These are phyloP conservation scores for Yarrowia yakushimensis DNA, from an alignment of 805 yeast genomes.

Conservation along the genomic window DNA sequence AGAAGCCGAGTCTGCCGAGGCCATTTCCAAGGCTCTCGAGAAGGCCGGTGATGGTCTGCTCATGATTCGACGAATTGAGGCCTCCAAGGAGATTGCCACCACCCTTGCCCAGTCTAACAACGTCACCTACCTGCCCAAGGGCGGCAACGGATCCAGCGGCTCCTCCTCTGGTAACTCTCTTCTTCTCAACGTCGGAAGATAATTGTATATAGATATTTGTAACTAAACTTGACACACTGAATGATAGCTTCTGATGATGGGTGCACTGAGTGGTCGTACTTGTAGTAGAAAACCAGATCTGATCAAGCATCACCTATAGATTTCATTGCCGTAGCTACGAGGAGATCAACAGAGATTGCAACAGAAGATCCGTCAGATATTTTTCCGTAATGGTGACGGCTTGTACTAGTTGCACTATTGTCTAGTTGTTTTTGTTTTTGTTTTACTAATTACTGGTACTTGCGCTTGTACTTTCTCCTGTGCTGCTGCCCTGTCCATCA, in stretches of 20 bases:
- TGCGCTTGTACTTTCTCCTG: background rate
- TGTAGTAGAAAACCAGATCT: no score
- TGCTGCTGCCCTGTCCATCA: background rate
- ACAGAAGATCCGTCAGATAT: no score
- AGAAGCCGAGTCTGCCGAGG: slow-evolving; percentile 98
- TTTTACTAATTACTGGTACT: no score
- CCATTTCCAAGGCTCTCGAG: slow-evolving; percentile 83
- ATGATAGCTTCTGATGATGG: background rate
- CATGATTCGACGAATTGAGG: slow-evolving; percentile 91
- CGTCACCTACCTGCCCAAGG: slow-evolving; percentile 80
- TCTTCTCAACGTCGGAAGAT: slow-evolving; percentile 39
- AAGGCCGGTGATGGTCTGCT: slow-evolving; percentile 96
- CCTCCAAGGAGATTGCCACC: slow-evolving; percentile 90
- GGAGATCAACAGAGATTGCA: no score
- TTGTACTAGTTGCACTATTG: no score
- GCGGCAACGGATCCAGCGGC: slow-evolving; percentile 41
- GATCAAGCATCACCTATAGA: no score
- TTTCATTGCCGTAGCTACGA: no score
- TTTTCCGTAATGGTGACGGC: no score
- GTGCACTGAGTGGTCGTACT: no score
- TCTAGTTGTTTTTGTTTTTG: no score
- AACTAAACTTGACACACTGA: slow-evolving; percentile 10
- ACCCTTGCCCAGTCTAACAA: slow-evolving; percentile 81
- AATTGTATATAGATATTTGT: slow-evolving; percentile 25
- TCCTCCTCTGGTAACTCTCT: slow-evolving; percentile 35